These are phyloP conservation scores for Hypomontagnella submonticulosa DNA, from an alignment of 495 filamentous ascomycete genomes.

Conservation along the genomic window DNA sequence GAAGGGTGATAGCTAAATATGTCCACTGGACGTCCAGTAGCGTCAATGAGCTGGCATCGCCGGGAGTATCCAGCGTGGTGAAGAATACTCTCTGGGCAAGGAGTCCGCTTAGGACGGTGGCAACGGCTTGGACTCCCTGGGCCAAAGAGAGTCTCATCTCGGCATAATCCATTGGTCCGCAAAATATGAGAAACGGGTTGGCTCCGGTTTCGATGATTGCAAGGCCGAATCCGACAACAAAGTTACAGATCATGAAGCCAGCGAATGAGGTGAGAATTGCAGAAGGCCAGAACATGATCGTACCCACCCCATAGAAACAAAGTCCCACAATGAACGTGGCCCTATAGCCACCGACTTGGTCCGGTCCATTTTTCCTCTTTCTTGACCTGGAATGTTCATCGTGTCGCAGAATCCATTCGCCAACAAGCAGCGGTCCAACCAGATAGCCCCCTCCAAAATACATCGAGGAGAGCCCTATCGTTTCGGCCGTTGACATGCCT, in stretches of 20 bases:
- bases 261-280: constrained; percentile 68
- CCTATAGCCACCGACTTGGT: constrained; percentile 48
- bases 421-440: constrained; percentile 71
- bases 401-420: constrained; percentile 71
- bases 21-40: constrained; percentile 80
- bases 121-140: constrained; percentile 75
- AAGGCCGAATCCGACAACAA: constrained; percentile 74
- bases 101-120: constrained; percentile 72
- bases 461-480: constrained; percentile 53
- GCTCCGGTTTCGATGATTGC: constrained; percentile 73
- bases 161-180: constrained; percentile 60
- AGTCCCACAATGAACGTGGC: constrained; percentile 61
- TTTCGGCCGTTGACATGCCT: constrained; percentile 50
- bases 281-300: constrained; percentile 75
- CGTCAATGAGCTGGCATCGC: constrained; percentile 41
- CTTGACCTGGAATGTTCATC: constrained; percentile 59
- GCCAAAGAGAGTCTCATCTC: constrained; percentile 72
- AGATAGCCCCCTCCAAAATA: constrained; percentile 69
- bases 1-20: constrained; percentile 77
- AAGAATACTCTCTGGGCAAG: constrained; percentile 79
- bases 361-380: constrained; percentile 38
- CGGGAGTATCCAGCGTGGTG: constrained; percentile 43
- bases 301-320: constrained; percentile 69
- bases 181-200: constrained; percentile 74
- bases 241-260: constrained; percentile 70